Base-by-base conservation (phyloP, 2,329 filamentous ascomycete species). In the Paraconiothyrium sp. region DNA sequence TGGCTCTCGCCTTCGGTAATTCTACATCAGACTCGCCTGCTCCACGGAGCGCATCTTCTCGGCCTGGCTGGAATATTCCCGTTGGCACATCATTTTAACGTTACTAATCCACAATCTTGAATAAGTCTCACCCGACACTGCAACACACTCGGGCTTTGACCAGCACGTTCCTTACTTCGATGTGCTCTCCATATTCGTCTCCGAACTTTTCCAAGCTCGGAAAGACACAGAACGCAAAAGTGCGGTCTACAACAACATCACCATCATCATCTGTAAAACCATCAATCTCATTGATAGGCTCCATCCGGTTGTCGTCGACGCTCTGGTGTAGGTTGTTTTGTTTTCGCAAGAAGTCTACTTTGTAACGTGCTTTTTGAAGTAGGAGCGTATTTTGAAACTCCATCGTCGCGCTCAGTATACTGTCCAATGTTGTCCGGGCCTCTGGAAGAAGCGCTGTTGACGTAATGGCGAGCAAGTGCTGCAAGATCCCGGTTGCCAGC, bases 91-190 rank as follows among this genome's bases (percentile, higher is more conserved):
- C 22, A 49, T 22, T 52, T 13, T 7, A 24, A 44, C 8, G 14
- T 16, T n/a, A 41, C 6, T 44, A 14, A 37, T 11, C 27, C 30
- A 14, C 11, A 4, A 11, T 7, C 20, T n/a, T 44, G 16, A 50
- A 13, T 49, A 54, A 68, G 4, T 20, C 27, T 56, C 32, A 56
- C 39, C 63, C 58, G 13, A 67, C 56, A 8, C 64, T 63, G 59
- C 70, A 74, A 58, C 71, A 77, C 0, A 78, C 74, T 44, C 66
- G 73, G 8, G 74, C 74, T 60, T 70, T 76, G 14, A 76, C 54
- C 4, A 78, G 48, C 1, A 77, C 58, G 51, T 75, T 76, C 9
- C 64, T 68, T 7, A 71, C 65, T 7, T 73, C 70, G 24, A 47
- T 30, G 39, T 72, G 61, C 20, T 75, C 70, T 4, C 72, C 74